A percentile compares a stretch with the other conserved stretches of the same genome.
These are phyloP conservation scores for Ricinus communis DNA, from an alignment of 345 rosid genomes.

Conservation along the genomic window DNA sequence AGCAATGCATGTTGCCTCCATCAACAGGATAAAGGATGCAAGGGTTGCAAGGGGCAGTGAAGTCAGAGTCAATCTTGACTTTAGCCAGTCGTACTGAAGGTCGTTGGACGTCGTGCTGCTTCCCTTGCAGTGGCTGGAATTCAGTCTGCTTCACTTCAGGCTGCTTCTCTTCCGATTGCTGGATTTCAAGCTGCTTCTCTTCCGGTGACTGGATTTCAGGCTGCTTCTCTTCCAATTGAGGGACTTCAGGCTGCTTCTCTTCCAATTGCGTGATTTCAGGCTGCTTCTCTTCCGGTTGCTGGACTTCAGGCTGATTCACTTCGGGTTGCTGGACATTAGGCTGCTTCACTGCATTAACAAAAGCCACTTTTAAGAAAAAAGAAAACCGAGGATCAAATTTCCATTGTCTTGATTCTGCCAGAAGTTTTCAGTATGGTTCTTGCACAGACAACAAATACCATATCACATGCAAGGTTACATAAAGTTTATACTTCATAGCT, in stretches of 20 bases:
- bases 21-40: constrained; percentile 85
- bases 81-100: constrained; percentile 61
- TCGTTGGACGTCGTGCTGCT: constrained; percentile 2
- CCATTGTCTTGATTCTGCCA: not conserved
- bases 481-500: not conserved
- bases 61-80: constrained; percentile 63
- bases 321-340: not conserved
- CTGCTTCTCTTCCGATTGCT: constrained; percentile 25
- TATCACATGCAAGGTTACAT: not conserved
- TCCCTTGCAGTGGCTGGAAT: constrained; percentile 1
- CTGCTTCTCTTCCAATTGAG: not conserved
- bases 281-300: not conserved
- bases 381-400: not conserved
- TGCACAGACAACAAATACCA: not conserved
- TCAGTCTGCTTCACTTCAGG: constrained; percentile 33
- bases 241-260: not conserved
- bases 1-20: constrained; percentile 97
- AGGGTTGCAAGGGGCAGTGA: constrained; percentile 72
- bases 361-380: not conserved
- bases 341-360: constrained; percentile 38
- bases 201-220: no score
- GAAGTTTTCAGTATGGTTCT: not conserved
- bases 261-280: not conserved
- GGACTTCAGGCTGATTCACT: constrained; percentile 29
- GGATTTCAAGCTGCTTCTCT: not conserved